Conservation (phyloP, 495 filamentous ascomycete genomes). For the Penicillium roqueforti region DNA sequence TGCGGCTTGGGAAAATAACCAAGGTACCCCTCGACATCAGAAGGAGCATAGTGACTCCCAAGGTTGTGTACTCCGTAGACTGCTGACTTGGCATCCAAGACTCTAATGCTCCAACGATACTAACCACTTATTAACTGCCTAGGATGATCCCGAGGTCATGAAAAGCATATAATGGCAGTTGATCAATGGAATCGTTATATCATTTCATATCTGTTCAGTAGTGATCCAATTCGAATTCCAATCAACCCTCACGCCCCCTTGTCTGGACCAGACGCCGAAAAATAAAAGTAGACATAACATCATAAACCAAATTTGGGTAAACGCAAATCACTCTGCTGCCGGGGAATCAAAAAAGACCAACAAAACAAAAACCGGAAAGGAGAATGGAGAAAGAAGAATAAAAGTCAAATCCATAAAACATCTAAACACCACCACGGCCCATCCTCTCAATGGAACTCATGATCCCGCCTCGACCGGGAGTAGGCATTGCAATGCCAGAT, state of each 20-base stretch:
- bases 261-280: background rate
- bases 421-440: slow-evolving; percentile 43
- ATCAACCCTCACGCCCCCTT: background rate
- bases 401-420: background rate
- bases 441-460: slow-evolving; percentile 72
- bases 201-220: slow-evolving; percentile 1
- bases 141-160: background rate
- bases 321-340: slow-evolving; percentile 6
- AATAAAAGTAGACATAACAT: slow-evolving; percentile 5
- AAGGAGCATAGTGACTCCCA: background rate
- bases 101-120: background rate
- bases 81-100: background rate
- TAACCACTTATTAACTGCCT: background rate
- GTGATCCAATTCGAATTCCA: background rate
- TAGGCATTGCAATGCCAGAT: slow-evolving; percentile 43
- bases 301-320: slow-evolving; percentile 4
- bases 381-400: background rate
- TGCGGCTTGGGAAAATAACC: too few relatives aligned
- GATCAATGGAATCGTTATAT: background rate
- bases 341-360: slow-evolving; percentile 20
- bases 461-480: slow-evolving; percentile 54
- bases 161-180: background rate
- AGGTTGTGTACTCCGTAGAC: too few relatives aligned
- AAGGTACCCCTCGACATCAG: background rate
- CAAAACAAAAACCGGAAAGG: background rate